phyloP scores from a whole-genome alignment of 73 alveolate species.

The Blepharisma stoltei region DNA sequence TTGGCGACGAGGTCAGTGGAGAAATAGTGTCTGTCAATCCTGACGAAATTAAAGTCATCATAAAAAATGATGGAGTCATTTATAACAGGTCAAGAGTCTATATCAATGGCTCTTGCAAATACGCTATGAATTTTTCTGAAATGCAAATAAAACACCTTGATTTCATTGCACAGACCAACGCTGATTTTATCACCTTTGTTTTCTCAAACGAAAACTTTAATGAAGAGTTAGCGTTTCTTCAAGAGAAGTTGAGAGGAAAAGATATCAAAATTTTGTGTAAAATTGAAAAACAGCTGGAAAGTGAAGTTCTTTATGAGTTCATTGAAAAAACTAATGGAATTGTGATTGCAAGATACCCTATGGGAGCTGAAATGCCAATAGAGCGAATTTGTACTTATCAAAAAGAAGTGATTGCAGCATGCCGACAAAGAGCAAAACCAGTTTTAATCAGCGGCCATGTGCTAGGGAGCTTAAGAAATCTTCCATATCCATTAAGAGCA shows the following conservation, averaged over 20 bases:
- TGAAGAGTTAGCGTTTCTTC: neutral
- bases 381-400: constrained; percentile 24
- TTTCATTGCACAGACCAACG: neutral
- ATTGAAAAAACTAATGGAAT: neutral
- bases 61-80: neutral
- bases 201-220: neutral
- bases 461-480: constrained; percentile 10
- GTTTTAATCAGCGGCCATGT: constrained; percentile 28
- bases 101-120: constrained; percentile 7
- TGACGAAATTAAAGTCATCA: neutral
- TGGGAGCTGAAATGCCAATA: constrained; percentile 27
- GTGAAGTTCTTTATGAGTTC: neutral
- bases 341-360: constrained; percentile 19
- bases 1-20: constrained; percentile 18
- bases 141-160: neutral
- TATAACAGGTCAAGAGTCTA: constrained; percentile 18
- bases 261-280: neutral
- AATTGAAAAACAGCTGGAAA: neutral
- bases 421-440: constrained; percentile 20
- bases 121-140: neutral
- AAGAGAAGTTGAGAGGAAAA: neutral
- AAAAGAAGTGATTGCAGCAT: neutral
- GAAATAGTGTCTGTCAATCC: neutral
- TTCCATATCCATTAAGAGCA: constrained; percentile 21
- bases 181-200: neutral